Evolutionary conservation across 129 eudicot species (phyloP).

Genomic region (Chrysanthemum lavandulifolium): DNA sequence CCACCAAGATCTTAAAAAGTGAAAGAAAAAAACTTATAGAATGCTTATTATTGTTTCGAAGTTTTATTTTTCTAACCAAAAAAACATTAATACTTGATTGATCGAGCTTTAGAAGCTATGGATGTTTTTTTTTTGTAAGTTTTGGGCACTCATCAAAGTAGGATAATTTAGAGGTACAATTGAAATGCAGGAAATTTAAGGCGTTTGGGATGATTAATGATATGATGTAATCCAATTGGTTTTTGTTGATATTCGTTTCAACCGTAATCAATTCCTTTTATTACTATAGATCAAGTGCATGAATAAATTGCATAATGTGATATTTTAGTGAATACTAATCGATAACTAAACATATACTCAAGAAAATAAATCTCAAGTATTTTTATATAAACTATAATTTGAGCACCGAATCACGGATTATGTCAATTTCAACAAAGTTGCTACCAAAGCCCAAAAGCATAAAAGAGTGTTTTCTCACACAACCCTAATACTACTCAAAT

Average conservation of each 20-base stretch:
- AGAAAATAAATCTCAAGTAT: too few species aligned
- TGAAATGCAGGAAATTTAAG: slow-evolving; percentile 26
- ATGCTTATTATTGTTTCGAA: slow-evolving; percentile 17
- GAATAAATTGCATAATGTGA: too few species aligned
- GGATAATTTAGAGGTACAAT: slow-evolving; percentile 27
- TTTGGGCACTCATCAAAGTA: slow-evolving; percentile 31
- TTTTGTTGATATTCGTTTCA: slow-evolving; percentile 20
- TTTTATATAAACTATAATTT: too few species aligned
- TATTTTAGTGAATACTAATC: too few species aligned
- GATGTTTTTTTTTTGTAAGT: slow-evolving; percentile 21
- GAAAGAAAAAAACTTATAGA: not conserved
- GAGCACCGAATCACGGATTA: too few species aligned
- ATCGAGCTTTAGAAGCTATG: slow-evolving; percentile 30
- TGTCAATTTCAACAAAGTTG: too few species aligned
- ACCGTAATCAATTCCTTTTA: slow-evolving; percentile 7
- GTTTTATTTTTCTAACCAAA: slow-evolving; percentile 18
- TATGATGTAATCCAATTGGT: slow-evolving; percentile 28
- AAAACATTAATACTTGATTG: slow-evolving; percentile 24
- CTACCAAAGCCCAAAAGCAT: too few species aligned
- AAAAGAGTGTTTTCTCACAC: too few species aligned
- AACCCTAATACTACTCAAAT: too few species aligned
- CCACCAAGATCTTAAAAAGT: slow-evolving; percentile 39
- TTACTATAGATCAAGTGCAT: not conserved
- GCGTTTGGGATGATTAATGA: slow-evolving; percentile 26
- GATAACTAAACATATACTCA: too few species aligned